Percentiles rank a stretch among this genome's conserved stretches.
phyloP scores from a whole-genome alignment of 805 yeast genomes.

The Candida sonorensis region DNA sequence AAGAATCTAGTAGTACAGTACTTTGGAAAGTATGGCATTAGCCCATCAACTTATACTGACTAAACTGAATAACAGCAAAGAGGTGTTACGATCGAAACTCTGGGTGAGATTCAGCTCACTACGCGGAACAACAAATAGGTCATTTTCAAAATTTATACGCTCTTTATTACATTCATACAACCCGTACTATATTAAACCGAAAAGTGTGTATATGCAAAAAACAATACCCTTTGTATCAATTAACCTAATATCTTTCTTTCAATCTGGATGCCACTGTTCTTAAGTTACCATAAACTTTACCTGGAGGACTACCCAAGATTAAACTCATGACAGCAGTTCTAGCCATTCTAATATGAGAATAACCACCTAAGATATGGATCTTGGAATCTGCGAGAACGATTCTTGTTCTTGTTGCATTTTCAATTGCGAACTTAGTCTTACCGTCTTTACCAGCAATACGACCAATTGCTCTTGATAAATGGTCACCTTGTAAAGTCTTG shows the following conservation, averaged over 20 bases:
- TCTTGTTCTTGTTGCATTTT: constrained; percentile 96
- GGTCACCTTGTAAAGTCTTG: constrained; percentile 92
- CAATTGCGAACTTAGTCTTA: constrained; percentile 96
- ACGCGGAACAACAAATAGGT: too few relatives aligned
- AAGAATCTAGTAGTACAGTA: too few relatives aligned
- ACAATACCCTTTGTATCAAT: too few relatives aligned
- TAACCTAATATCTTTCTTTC: constrained; percentile 78
- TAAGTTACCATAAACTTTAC: constrained; percentile 94
- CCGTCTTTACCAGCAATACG: constrained; percentile 99
- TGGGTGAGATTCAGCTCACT: too few relatives aligned
- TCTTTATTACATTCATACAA: too few relatives aligned
- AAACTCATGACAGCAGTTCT: constrained; percentile 92
- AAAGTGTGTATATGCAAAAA: too few relatives aligned
- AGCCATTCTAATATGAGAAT: constrained; percentile 97
- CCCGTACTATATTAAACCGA: too few relatives aligned
- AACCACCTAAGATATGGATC: constrained; percentile 95
- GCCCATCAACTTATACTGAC: too few relatives aligned
- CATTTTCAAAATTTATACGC: too few relatives aligned
- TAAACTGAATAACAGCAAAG: too few relatives aligned
- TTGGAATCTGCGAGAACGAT: constrained; percentile 95
- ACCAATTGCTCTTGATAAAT: constrained; percentile 96
- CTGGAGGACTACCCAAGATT: constrained; percentile 97
- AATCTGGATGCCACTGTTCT: constrained; percentile 95
- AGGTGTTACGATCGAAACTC: too few relatives aligned
- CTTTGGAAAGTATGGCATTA: too few relatives aligned